phyloP scores from a whole-genome alignment of 345 rosid genomes.

The Moringa oleifera region DNA sequence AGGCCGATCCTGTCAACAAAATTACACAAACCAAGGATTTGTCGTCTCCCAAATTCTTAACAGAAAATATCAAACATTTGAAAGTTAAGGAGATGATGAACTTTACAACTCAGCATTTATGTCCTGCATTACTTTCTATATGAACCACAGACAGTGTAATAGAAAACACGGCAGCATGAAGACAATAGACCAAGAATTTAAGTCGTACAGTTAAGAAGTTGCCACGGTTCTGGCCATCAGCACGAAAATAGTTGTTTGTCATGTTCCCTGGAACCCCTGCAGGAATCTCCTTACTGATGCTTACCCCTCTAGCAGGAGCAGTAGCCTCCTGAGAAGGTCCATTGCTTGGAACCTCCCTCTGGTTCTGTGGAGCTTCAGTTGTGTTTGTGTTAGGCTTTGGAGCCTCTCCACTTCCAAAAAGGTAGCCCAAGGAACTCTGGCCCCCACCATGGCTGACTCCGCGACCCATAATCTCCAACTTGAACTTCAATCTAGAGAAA shows the following conservation, averaged over 20 bases:
- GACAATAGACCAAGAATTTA: background rate
- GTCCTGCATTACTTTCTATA: too few species aligned
- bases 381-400: conserved; percentile 31
- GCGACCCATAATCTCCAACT: conserved; percentile 56
- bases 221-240: conserved; percentile 72
- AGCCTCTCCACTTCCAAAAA: conserved; percentile 66
- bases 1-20: conserved; percentile 37
- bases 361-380: conserved; percentile 31
- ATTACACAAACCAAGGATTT: background rate
- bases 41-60: background rate
- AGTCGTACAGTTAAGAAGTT: conserved; percentile 64
- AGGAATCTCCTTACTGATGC: conserved; percentile 40
- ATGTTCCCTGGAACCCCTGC: conserved; percentile 62
- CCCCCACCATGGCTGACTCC: conserved; percentile 88
- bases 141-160: too few species aligned
- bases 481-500: background rate
- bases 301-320: conserved; percentile 21
- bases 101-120: too few species aligned
- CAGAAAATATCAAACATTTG: too few species aligned
- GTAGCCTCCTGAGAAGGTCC: conserved; percentile 25
- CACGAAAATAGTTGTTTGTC: conserved; percentile 59
- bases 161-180: too few species aligned
- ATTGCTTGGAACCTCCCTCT: conserved; percentile 23
- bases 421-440: conserved; percentile 81
- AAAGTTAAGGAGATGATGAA: too few species aligned